Evolutionary conservation across 257 asterid species (phyloP), one percentile per base, ranked within the genome.

Genomic region (Nyctanthes arbortristis): DNA sequence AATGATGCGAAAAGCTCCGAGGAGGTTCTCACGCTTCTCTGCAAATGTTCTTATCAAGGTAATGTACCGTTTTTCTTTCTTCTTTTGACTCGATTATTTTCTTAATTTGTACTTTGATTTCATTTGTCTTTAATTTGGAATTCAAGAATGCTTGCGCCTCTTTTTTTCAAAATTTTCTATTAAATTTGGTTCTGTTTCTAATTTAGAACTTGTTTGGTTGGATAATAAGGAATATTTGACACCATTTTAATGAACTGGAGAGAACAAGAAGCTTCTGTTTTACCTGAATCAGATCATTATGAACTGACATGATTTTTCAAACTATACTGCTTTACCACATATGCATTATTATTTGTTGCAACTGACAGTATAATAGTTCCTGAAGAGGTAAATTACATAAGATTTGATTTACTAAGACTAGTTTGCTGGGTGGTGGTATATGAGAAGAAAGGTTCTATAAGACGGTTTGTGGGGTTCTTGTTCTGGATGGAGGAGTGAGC

Each of bases 1-100:
- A 89, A 84, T 64, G 98, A 89, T 86, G 80, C 79, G 65, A 88
- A 81, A 63, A 89, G 96, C 69, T 84, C 91, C 0, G 84, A 80
- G 78, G 96, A 92, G 79, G 88, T 82, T 54, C 60, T 86, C 66
- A 82, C 87, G 29, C 96, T 92, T 71, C 60, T 92, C 80, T 89
- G 92, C 70, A 84, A 78, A 81, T 92, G 98, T 74, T 89, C 96
- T 43, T 92, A 92, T 78, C 97, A 89, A 92, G 98, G 98, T 89
- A 78, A 16, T 49, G 11, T 28, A 37, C 20, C 61, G 28, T 68
- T 22, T 12, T 24, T 63, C 3, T 30, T 24, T 81, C 31, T 68
- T 39, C 65, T 47, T 55, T 45, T 22, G 34, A 13, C 28, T 49
- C 52, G 25, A 25, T 58, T 45, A 69, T 18, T 25, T 35, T 28